phyloP scores from a whole-genome alignment of 768 basidiomycete species.

The Tulasnella sp. region DNA sequence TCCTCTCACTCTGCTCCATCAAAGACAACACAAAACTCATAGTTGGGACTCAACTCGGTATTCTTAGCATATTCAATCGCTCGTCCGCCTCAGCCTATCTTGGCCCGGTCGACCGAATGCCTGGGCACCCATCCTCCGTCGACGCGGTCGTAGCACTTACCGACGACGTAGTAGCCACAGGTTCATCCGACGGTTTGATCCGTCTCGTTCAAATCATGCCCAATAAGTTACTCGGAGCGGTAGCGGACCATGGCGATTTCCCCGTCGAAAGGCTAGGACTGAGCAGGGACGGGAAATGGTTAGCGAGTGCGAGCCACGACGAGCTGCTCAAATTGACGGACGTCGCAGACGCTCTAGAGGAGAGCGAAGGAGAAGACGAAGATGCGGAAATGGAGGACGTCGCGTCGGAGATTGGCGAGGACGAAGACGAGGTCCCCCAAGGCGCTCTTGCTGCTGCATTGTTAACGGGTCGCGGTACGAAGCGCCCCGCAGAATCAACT shows the following conservation, averaged over 20 bases:
- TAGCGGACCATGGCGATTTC: conserved; percentile 88
- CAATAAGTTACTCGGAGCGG: conserved; percentile 82
- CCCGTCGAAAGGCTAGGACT: conserved; percentile 84
- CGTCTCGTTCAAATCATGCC: conserved; percentile 84
- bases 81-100: conserved; percentile 67
- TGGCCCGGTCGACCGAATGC: conserved; percentile 86
- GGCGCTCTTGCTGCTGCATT: conserved; percentile 14
- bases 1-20: conserved; percentile 80
- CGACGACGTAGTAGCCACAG: conserved; percentile 73
- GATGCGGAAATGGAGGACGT: conserved; percentile 16
- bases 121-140: conserved; percentile 87
- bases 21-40: conserved; percentile 77
- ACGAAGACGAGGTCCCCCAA: neutral
- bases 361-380: conserved; percentile 43
- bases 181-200: conserved; percentile 87
- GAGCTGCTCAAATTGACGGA: conserved; percentile 81
- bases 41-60: conserved; percentile 85
- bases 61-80: conserved; percentile 85
- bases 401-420: neutral
- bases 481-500: neutral
- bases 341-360: conserved; percentile 68
- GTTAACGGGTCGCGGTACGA: neutral
- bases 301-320: conserved; percentile 91
- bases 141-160: conserved; percentile 78
- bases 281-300: conserved; percentile 62